Conservation (phyloP, 768 basidiomycete genomes). For the Rickenella mellea region DNA sequence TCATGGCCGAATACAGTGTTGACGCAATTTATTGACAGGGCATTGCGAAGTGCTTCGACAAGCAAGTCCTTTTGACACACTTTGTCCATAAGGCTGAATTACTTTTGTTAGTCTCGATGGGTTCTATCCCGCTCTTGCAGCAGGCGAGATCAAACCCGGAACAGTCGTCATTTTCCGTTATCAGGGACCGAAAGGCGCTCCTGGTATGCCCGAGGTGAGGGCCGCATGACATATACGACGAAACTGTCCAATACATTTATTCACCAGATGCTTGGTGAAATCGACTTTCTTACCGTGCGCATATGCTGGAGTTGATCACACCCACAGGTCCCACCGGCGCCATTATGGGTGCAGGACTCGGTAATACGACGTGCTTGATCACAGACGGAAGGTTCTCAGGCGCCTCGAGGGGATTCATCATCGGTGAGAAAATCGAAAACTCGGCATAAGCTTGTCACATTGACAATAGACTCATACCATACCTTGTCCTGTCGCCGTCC, state of each 20-base stretch:
- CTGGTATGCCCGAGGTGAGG: constrained; percentile 78
- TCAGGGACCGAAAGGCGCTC: constrained; percentile 86
- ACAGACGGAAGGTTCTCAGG: constrained; percentile 90
- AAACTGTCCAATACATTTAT: constrained; percentile 1
- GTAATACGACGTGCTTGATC: constrained; percentile 68
- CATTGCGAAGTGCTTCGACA: constrained; percentile 69
- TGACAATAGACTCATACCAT: not conserved
- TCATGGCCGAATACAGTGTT: constrained; percentile 1
- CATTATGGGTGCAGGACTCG: constrained; percentile 76
- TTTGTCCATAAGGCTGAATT: not conserved
- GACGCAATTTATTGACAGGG: constrained; percentile 33
- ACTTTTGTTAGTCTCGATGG: constrained; percentile 38
- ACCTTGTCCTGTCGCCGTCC: too few species aligned
- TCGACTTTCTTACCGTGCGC: too few species aligned
- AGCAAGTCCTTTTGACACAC: constrained; percentile 23
- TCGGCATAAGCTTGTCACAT: too few species aligned
- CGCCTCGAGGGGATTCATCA: constrained; percentile 61
- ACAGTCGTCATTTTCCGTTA: constrained; percentile 78
- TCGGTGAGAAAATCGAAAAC: too few species aligned
- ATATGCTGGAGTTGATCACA: not conserved
- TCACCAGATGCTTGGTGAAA: constrained; percentile 35
- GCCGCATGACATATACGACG: too few species aligned
- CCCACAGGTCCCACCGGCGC: constrained; percentile 67
- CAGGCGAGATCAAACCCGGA: constrained; percentile 67
- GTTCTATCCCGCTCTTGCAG: constrained; percentile 67